Evolutionary conservation across 2,329 filamentous ascomycete species (phyloP), one percentile per base, ranked within the genome.

Genomic region (Phialocephala subalpina): DNA sequence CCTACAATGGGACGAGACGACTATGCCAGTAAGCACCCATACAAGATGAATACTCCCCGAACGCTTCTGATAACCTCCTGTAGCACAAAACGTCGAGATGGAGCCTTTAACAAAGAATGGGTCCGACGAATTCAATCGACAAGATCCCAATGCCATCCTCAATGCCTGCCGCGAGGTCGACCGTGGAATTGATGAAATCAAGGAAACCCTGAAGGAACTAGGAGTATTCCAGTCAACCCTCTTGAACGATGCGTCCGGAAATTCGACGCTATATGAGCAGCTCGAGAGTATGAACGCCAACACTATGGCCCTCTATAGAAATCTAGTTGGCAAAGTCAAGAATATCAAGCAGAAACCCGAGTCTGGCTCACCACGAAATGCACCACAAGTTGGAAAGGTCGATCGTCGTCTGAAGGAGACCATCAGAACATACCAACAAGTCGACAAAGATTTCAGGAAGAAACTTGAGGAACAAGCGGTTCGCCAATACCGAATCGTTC

Each of bases 401-500:
- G 92, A 97, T 78, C 87, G 91, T 60, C 87, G 90, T 64, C 84
- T 97, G 72, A 94, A 95, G 82, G 83, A 86, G 53, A 92, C 92
- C 66, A 95, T 97, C 78, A 87, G 92, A 72, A 82, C 88, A 68
- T 97, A 94, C 82, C 93, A 96, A 80, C 85, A 88, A 70, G 84
- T 93, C 63, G 94, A 98, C 79, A 87, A 87, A 1, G 86, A 90
- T 25, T 97, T 94, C 84, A 88, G 91, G 76, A 91, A 92, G 79
- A 90, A 91, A 72, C 88, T 93, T 36, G 87, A 92, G 77, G 91
- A 93, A 58, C 93, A 97, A 79, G 92, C 97, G 81, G 91, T 90
- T 71, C 88, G 96, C 63, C 94, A 97, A 78, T 97, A 97, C 80
- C 87, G 92, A 66, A 97, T 98, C 77, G 94, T 96, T 63, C 87